phyloP scores from a whole-genome alignment of 2,329 filamentous ascomycete species.

The Colletotrichum sp. region DNA sequence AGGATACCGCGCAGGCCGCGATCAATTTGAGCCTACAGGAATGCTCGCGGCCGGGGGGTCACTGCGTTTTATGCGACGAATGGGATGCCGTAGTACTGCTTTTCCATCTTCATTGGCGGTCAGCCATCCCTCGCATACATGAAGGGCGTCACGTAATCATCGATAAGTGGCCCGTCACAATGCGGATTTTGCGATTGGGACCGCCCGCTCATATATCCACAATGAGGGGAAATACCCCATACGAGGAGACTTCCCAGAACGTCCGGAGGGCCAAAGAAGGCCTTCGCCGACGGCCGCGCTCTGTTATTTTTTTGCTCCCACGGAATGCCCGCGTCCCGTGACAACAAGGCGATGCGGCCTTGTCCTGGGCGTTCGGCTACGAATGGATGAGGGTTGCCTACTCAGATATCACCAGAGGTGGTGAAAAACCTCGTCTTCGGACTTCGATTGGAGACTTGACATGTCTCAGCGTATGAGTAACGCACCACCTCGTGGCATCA shows the following conservation, averaged over 20 bases:
- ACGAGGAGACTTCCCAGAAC: neutral
- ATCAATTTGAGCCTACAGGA: neutral
- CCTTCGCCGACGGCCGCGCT: neutral
- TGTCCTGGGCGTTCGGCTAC: neutral
- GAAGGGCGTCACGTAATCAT: neutral
- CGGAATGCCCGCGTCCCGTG: conserved; percentile 13
- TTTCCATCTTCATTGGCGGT: conserved; percentile 14
- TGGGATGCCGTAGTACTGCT: conserved; percentile 1
- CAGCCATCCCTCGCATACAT: conserved; percentile 3
- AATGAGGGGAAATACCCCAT: neutral
- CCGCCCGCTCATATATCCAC: neutral
- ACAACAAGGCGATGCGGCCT: conserved; percentile 12
- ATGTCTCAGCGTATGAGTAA: neutral
- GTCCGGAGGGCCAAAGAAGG: neutral
- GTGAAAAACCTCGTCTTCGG: neutral
- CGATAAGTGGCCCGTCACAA: conserved; percentile 1
- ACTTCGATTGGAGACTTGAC: conserved; percentile 9
- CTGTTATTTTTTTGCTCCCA: neutral
- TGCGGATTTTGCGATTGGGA: neutral
- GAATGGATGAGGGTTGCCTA: conserved; percentile 4
- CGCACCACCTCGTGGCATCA: conserved; percentile 18
- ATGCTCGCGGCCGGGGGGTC: neutral
- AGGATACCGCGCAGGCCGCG: conserved; percentile 13
- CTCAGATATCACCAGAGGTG: neutral
- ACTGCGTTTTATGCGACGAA: conserved; percentile 10